phyloP scores from a whole-genome alignment of 805 yeast species.

The Sugiyamaella americana region DNA sequence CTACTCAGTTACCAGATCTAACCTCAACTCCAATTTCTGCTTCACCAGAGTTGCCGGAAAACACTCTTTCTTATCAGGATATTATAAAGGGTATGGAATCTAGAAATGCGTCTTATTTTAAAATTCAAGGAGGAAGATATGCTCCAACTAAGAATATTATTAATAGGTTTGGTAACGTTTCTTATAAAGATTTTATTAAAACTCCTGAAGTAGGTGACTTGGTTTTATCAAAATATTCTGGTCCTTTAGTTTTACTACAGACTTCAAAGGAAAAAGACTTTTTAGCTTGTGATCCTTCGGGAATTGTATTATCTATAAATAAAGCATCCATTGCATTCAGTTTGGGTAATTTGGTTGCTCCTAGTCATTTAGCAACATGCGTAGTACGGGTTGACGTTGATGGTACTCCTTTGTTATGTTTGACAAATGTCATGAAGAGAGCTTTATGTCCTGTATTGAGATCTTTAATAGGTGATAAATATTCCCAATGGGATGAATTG shows the following conservation, averaged over 20 bases:
- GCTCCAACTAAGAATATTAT: not conserved
- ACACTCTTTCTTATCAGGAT: not conserved
- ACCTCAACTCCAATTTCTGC: no score
- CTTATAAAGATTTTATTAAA: not conserved
- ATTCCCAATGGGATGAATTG: conserved; percentile 4
- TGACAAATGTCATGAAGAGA: not conserved
- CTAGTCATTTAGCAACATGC: not conserved
- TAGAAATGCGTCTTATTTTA: not conserved
- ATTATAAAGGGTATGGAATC: not conserved
- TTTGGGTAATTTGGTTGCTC: conserved; percentile 4
- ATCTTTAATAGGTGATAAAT: not conserved
- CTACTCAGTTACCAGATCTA: no score
- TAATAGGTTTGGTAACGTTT: not conserved
- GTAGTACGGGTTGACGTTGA: not conserved
- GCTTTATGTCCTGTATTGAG: conserved; percentile 1
- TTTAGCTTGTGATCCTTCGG: conserved; percentile 11
- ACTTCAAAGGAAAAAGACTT: conserved; percentile 2
- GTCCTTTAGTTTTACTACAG: conserved; percentile 8
- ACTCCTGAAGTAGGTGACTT: conserved; percentile 3
- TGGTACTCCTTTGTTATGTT: not conserved
- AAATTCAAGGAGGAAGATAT: not conserved
- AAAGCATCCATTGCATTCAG: conserved; percentile 7
- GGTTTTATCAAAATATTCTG: conserved; percentile 1
- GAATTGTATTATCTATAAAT: conserved; percentile 5
- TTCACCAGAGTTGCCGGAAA: no score